A percentile compares a stretch with the other conserved stretches of the same genome.
phyloP scores from a whole-genome alignment of 73 alveolate species.

The Paramecium octaurelia region DNA sequence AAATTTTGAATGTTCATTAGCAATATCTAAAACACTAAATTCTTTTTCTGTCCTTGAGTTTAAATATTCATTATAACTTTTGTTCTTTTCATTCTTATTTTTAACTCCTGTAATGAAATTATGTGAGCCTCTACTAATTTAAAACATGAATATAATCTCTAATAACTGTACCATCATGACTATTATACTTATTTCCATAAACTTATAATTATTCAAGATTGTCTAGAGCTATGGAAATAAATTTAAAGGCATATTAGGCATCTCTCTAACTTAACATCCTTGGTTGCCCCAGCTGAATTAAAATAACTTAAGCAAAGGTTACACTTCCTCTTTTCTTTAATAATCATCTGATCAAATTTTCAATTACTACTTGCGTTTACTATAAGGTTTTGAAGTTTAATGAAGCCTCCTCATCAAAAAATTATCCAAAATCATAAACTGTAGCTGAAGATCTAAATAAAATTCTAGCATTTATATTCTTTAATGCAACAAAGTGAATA shows the following conservation, averaged over 20 bases:
- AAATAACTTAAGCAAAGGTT: constrained; percentile 79
- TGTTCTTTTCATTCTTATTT: constrained; percentile 48
- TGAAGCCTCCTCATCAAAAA: constrained; percentile 68
- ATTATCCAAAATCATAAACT: constrained; percentile 86
- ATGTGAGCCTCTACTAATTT: constrained; percentile 96
- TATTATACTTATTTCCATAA: constrained; percentile 95
- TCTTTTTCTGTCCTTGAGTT: constrained; percentile 97
- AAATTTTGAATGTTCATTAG: constrained; percentile 81
- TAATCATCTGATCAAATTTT: constrained; percentile 35
- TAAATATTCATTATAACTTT: constrained; percentile 68
- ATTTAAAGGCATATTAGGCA: too few relatives aligned
- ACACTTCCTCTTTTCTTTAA: constrained; percentile 31
- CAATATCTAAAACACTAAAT: constrained; percentile 85
- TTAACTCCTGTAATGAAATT: constrained; percentile 77
- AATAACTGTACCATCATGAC: constrained; percentile 94
- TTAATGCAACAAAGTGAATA: constrained; percentile 96
- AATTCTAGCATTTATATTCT: constrained; percentile 68
- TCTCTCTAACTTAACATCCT: too few relatives aligned
- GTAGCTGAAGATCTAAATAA: constrained; percentile 94
- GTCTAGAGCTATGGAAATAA: constrained; percentile 92
- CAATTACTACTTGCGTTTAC: constrained; percentile 72
- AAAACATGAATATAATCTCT: constrained; percentile 96
- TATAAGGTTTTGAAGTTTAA: constrained; percentile 88
- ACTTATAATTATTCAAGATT: constrained; percentile 71
- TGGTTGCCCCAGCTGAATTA: constrained; percentile 99